Evolutionary conservation across 129 eudicot genomes (phyloP), one percentile per base, ranked within the genome.

Genomic region (Erigeron canadensis): DNA sequence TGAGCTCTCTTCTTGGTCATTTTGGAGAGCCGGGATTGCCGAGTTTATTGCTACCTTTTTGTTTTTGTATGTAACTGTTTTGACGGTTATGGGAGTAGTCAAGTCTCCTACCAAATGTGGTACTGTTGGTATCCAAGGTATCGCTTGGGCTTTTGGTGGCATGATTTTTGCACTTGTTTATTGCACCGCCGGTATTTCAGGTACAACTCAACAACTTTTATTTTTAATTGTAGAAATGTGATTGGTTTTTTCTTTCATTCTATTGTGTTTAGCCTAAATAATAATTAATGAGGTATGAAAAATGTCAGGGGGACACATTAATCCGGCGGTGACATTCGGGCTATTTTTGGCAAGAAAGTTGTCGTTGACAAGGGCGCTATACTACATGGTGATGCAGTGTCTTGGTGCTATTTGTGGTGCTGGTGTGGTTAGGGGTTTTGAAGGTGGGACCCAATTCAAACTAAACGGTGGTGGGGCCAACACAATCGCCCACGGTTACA

Each of bases 121-220:
- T 8, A 77, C 91, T 10, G 96, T 90, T 39, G 96, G 96, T 6
- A 85, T 90, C 66, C 96, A 90, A 62, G 95, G 96, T 46, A 90
- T 90, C 54, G 95, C 96, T 0, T 90, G 96, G 96, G 91, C 96
- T 18, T 87, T 87, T 40, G 96, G 96, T 8, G 96, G 96, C 73
- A 90, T 87, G 95, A 90, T 90, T 77, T 90, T 90, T 22, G 95
- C 91, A 41, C 96, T 90, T 22, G 96, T 90, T 47, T 90, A 90
- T 67, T 90, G 96, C 80, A 90, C 96, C 5, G 96, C 96, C 51
- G 96, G 96, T 18, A 87, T 90, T 44, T 90, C 96, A 12, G 96
- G 96, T 87, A n/a, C n/a, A n/a, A n/a, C n/a, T n/a, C n/a, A n/a
- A n/a, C n/a, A n/a, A n/a, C n/a, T n/a, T n/a, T n/a, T n/a, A n/a